phyloP scores from a whole-genome alignment of 1,284 basidiomycete genomes.

The Porodaedalea pini region DNA sequence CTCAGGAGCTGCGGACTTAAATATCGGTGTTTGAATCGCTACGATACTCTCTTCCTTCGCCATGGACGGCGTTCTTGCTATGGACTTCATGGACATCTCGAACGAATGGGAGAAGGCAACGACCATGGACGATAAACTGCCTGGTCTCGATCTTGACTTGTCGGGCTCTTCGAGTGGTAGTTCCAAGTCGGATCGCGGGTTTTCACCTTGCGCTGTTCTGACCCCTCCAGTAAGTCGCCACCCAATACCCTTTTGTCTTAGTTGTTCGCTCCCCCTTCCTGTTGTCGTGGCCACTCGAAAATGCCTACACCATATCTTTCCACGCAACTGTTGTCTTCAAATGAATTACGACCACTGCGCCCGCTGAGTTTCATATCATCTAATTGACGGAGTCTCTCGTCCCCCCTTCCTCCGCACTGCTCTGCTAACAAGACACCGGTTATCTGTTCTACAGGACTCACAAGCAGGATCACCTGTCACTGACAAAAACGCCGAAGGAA shows the following conservation, averaged over 20 bases:
- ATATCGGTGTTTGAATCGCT: not conserved
- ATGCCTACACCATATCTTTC: not conserved
- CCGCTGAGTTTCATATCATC: not conserved
- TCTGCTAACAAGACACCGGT: not conserved
- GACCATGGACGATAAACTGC: not conserved
- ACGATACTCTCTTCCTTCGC: not conserved
- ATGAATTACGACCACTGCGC: not conserved
- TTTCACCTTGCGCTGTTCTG: constrained; percentile 16
- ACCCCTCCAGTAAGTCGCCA: constrained; percentile 18
- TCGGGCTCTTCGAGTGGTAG: constrained; percentile 5
- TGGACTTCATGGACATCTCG: constrained; percentile 1
- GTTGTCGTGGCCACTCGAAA: not conserved
- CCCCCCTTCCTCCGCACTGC: not conserved
- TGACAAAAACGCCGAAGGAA: constrained; percentile 29
- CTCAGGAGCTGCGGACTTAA: not conserved
- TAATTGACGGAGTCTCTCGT: not conserved
- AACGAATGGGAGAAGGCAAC: constrained; percentile 9
- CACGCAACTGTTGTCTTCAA: not conserved
- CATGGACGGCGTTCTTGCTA: constrained; percentile 2
- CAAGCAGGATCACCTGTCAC: constrained; percentile 33
- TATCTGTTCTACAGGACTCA: constrained; percentile 27
- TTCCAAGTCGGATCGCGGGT: constrained; percentile 5
- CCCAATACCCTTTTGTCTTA: not conserved
- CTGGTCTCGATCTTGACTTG: not conserved
- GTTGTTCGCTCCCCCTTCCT: not conserved